Evolutionary conservation across 108 stramenopile genomes (phyloP), one percentile per base, ranked within the genome.

Genomic region (Mayamaea pseudoterrestris): DNA sequence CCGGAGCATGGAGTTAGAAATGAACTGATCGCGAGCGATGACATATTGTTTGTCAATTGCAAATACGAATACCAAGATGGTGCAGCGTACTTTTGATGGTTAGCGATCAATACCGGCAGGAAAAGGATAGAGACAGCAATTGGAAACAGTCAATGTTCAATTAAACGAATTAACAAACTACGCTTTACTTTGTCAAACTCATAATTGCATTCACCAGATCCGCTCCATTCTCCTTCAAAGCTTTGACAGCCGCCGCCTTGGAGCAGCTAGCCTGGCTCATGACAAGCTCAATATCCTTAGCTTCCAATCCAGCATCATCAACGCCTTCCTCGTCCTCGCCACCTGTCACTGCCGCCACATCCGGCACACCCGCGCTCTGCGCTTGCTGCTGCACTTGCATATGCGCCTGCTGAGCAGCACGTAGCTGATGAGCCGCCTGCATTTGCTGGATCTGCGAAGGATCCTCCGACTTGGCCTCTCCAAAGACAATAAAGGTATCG

Each of bases 131-230:
- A n/a, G n/a, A n/a, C n/a, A n/a, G n/a, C n/a, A n/a, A n/a, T n/a
- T n/a, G n/a, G n/a, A n/a, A n/a, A n/a, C n/a, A n/a, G n/a, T n/a
- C n/a, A n/a, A n/a, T n/a, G n/a, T n/a, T n/a, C n/a, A n/a, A n/a
- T n/a, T n/a, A n/a, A n/a, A n/a, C n/a, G n/a, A n/a, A n/a, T n/a
- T n/a, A n/a, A n/a, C n/a, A n/a, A n/a, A n/a, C n/a, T n/a, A n/a
- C n/a, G n/a, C n/a, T n/a, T 69, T 83, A 95, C 48, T 78, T 85
- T 22, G 89, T 91, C 68, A 95, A 65, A 55, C 83, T 83, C 97
- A 98, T 98, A 73, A 98, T 96, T 18, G 93, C 80, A 57, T 98
- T 97, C 25, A 98, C 95, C 54, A 98, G 59, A 68, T 98, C 97
- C 32, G 79, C 75, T 51, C 93, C 84, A 57, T 96, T 93, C 42